These are phyloP conservation scores for Leccinum pellstonianum DNA, from an alignment of 768 basidiomycete species.

Conservation along the genomic window DNA sequence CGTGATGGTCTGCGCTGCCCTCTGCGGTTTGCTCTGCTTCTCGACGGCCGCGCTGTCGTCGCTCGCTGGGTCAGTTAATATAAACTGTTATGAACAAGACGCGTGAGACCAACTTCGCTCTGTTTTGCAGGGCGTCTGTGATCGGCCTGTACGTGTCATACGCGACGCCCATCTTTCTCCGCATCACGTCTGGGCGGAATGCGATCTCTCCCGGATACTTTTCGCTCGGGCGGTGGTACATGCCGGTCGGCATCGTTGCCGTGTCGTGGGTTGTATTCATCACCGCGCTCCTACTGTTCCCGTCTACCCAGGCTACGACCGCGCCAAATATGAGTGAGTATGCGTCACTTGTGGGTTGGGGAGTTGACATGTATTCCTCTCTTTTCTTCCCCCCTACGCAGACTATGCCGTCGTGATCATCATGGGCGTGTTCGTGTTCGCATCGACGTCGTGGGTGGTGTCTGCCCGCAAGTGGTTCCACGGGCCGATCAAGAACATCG, in stretches of 20 bases:
- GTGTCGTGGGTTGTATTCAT: conserved; percentile 71
- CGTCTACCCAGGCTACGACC: conserved; percentile 39
- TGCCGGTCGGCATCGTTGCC: conserved; percentile 58
- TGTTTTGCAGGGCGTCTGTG: conserved; percentile 53
- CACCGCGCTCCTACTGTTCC: conserved; percentile 57
- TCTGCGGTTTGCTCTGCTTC: conserved; percentile 67
- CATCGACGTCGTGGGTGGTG: conserved; percentile 58
- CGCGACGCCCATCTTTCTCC: conserved; percentile 63
- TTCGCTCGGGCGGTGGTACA: conserved; percentile 56
- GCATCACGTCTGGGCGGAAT: conserved; percentile 65
- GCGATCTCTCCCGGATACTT: conserved; percentile 61
- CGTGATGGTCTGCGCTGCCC: conserved; percentile 52
- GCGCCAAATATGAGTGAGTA: conserved; percentile 56
- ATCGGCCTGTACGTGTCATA: conserved; percentile 68
- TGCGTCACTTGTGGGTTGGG: neutral
- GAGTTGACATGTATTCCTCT: neutral
- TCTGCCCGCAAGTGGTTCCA: conserved; percentile 72
- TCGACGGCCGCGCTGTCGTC: conserved; percentile 61
- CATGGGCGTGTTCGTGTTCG: conserved; percentile 63
- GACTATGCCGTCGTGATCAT: conserved; percentile 71
- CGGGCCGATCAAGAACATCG: conserved; percentile 57
- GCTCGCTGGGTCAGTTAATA: conserved; percentile 55
- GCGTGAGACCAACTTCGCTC: neutral
- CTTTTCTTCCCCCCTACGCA: conserved; percentile 21
- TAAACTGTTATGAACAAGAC: neutral